phyloP scores from a whole-genome alignment of 306 rosid species.

The Prunus dulcis region DNA sequence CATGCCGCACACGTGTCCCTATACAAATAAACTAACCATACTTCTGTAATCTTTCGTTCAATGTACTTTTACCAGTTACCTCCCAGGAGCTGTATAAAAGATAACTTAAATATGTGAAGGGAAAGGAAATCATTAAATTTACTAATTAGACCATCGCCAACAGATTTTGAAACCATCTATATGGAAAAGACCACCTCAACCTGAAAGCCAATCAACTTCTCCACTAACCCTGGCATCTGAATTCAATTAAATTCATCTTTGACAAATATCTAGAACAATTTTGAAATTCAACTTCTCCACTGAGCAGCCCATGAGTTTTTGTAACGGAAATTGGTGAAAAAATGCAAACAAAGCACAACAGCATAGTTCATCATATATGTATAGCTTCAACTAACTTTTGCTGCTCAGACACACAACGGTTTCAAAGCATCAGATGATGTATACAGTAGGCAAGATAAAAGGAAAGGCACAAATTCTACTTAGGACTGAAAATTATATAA shows the following conservation, averaged over 20 bases:
- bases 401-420: background rate
- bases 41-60: constrained; percentile 38
- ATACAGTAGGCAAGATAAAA: background rate
- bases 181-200: background rate
- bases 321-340: background rate
- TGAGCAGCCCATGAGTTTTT: too few relatives aligned
- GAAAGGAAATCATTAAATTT: background rate
- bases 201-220: background rate
- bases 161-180: background rate
- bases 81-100: background rate
- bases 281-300: background rate
- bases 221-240: background rate
- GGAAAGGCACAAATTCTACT: background rate
- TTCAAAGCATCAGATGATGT: background rate
- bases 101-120: background rate
- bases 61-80: constrained; percentile 33
- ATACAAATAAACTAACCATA: constrained; percentile 63
- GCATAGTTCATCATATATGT: background rate
- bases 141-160: background rate
- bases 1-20: constrained; percentile 56
- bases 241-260: background rate
- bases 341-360: background rate
- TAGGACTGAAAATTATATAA: background rate
- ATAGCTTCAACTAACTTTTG: background rate
- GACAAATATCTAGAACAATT: background rate